Conservation (phyloP, 768 basidiomycete genomes). For the Tulasnella sp. region DNA sequence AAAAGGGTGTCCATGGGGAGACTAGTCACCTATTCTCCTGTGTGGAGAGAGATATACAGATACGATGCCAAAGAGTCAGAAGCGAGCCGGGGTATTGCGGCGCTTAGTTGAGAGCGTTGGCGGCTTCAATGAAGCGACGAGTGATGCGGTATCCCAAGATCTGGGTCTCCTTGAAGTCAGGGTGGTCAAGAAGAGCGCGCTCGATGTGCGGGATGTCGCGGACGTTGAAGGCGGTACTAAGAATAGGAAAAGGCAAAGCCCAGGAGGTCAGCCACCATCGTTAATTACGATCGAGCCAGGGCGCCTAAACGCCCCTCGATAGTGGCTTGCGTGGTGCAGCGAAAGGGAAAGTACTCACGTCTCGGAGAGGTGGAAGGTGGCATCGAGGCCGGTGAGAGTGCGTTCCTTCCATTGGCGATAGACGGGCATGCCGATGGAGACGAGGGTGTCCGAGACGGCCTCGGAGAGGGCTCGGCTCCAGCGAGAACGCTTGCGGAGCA, state of each 20-base stretch:
- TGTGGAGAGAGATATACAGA: not conserved
- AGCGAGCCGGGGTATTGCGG: not conserved
- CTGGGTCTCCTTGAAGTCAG: slow-evolving; percentile 17
- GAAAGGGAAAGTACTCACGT: not conserved
- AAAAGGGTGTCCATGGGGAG: not conserved
- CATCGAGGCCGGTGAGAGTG: slow-evolving; percentile 13
- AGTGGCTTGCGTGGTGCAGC: not conserved
- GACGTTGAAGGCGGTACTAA: not conserved
- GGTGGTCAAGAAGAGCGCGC: slow-evolving; percentile 17
- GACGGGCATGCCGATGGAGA: slow-evolving; percentile 17
- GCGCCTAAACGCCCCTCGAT: not conserved
- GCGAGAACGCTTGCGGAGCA: slow-evolving; percentile 16
- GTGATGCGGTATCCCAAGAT: slow-evolving; percentile 14
- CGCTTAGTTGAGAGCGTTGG: not conserved
- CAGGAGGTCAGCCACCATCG: not conserved
- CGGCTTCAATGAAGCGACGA: slow-evolving; percentile 18
- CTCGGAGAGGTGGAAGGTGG: slow-evolving; percentile 12
- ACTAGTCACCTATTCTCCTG: not conserved
- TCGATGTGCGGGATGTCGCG: slow-evolving; percentile 16
- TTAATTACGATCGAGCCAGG: not conserved
- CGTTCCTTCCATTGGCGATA: slow-evolving; percentile 14
- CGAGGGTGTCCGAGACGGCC: slow-evolving; percentile 10
- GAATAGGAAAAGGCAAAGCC: not conserved
- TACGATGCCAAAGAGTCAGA: not conserved
- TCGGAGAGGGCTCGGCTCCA: not conserved